These are phyloP conservation scores for Fennellomyces sp. DNA, from an alignment of 371 early-diverging fungal genomes.

Conservation along the genomic window DNA sequence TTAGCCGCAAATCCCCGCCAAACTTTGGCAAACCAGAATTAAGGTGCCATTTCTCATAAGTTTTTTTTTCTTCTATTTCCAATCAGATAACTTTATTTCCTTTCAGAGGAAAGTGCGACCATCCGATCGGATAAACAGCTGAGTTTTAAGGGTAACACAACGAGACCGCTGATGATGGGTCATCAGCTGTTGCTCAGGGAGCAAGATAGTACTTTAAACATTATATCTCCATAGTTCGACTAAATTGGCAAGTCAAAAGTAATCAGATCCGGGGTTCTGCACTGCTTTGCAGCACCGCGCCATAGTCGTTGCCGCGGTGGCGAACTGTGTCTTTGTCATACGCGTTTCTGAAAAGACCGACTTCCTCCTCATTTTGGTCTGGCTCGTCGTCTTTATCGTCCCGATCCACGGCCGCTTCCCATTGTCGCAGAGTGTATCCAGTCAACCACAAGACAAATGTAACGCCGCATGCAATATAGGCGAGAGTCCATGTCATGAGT, in stretches of 20 bases:
- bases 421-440: not conserved
- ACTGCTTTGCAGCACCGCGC: not conserved
- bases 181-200: not conserved
- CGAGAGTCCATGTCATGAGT: conserved; percentile 6
- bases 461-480: not conserved
- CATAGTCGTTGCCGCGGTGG: not conserved
- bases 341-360: not conserved
- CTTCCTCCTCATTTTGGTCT: not conserved
- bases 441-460: conserved; percentile 2
- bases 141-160: not conserved
- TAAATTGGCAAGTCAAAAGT: not conserved
- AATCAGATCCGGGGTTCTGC: not conserved
- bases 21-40: not conserved
- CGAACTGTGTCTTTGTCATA: not conserved
- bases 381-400: not conserved
- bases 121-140: not conserved
- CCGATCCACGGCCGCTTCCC: conserved; percentile 5
- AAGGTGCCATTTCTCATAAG: not conserved
- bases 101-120: not conserved
- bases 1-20: too few species aligned
- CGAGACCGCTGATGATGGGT: too few species aligned
- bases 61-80: not conserved
- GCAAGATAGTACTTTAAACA: too few species aligned
- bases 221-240: not conserved
- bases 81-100: conserved; percentile 4